Base-by-base conservation (phyloP, 768 basidiomycete species). In the Boletus bicolor region DNA sequence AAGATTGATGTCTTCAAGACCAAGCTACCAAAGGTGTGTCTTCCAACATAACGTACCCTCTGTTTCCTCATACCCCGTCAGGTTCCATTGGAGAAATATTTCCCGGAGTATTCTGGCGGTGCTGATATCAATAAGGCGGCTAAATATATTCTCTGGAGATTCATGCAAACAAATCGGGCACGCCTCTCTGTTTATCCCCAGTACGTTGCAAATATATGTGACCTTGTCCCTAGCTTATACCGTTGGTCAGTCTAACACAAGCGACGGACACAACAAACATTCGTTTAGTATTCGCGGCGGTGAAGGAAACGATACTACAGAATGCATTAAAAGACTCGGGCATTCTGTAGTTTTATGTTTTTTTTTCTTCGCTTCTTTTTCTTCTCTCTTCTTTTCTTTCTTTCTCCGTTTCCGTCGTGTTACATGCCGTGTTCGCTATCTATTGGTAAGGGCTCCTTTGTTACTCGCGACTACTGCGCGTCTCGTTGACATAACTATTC, bases 91-190 rank as follows among this genome's bases (percentile, higher is more conserved):
- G 87, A 89, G 57, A 75, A 76, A 42, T 88, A 87, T 68, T 94
- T 93, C 70, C 84, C 91, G 5, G 93, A 94, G 65, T 95, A 95
- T 70, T 89, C 89, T 0, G 91, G 91, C 34, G 92, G 92, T 5
- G 72, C 85, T 4, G 91, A 95, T 64, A 90, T 95, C 70, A 94
- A 93, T 75, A 95, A 95, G 71, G 93, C 92, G 2, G 92, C 93
- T 0, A 93, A 94, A 63, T 96, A 92, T 60, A 93, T 98, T 51
- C 76, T 98, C 37, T 97, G 93, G 94, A 77, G 89, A 64, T 98
- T 96, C 64, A 94, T 93, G 80, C 91, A 96, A 71, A 87, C 89
- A 53, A 96, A 95, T 62, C 75, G 89, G 21, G 90, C 90, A 51
- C 72, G 86, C 49, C 72, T 95, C 61, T 92, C 87, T 54, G 89